Percentiles rank a stretch among this genome's conserved stretches.
These are phyloP conservation scores for Cryptosporidium ryanae DNA, from an alignment of 169 alveolate genomes.

Conservation along the genomic window DNA sequence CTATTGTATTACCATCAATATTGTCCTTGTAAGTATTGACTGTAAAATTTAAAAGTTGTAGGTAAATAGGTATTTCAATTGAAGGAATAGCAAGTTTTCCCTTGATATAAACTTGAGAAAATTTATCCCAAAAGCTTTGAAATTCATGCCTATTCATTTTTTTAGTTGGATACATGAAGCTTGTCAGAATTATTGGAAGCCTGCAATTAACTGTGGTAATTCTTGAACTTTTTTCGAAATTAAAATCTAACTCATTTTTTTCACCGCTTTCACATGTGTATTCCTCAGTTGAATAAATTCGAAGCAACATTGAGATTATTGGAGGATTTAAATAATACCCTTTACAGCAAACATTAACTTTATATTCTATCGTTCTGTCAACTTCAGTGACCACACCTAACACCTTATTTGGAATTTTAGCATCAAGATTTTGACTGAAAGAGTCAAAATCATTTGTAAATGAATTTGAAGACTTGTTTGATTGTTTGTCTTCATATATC, in stretches of 20 bases:
- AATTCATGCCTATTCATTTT: slow-evolving; percentile 40
- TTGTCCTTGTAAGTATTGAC: neutral
- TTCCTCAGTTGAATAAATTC: slow-evolving; percentile 13
- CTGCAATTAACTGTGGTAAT: slow-evolving; percentile 14
- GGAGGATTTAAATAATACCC: slow-evolving; percentile 70
- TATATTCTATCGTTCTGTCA: slow-evolving; percentile 22
- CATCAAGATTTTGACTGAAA: slow-evolving; percentile 28
- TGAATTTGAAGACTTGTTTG: slow-evolving; percentile 5
- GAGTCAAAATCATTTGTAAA: slow-evolving; percentile 27
- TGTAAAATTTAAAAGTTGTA: slow-evolving; percentile 44
- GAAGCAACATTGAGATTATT: slow-evolving; percentile 11
- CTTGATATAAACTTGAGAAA: slow-evolving; percentile 28
- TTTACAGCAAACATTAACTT: slow-evolving; percentile 6
- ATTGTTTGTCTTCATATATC: neutral
- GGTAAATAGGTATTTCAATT: slow-evolving; percentile 23
- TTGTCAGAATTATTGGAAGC: slow-evolving; percentile 48
- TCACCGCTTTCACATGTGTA: neutral
- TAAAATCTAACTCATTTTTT: neutral
- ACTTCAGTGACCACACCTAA: neutral
- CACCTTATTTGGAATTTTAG: neutral
- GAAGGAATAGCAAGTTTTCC: slow-evolving; percentile 34
- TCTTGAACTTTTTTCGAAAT: neutral
- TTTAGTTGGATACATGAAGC: slow-evolving; percentile 68
- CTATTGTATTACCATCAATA: neutral
- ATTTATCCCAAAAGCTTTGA: slow-evolving; percentile 59